Conservation (phyloP, 176 grass and related monocot species). For the bread wheat (Triticum aestivum) region DNA sequence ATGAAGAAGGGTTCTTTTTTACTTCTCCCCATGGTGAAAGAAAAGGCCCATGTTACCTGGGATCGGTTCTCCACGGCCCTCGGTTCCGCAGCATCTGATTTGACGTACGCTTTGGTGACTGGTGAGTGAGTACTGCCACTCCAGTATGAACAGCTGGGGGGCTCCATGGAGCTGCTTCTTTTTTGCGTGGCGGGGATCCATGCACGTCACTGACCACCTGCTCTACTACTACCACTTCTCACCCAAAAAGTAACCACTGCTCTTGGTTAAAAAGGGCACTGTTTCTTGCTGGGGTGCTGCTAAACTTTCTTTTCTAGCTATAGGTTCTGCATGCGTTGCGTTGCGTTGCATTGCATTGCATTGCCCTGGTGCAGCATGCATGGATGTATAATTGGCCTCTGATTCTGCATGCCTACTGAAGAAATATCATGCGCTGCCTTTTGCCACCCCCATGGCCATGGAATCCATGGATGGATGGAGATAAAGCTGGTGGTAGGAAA, state of each 20-base stretch:
- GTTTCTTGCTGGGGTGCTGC: background rate
- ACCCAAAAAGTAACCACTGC: background rate
- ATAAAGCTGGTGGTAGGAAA: constrained; percentile 27
- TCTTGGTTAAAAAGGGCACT: constrained; percentile 32
- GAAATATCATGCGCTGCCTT: constrained; percentile 34
- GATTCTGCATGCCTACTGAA: constrained; percentile 42
- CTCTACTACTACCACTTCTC: background rate
- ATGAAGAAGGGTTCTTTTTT: background rate
- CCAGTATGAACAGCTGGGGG: constrained; percentile 34
- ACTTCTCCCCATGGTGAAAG: constrained; percentile 11
- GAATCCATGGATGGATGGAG: background rate
- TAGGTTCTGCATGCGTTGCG: background rate
- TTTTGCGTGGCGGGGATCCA: constrained; percentile 55
- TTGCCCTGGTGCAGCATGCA: background rate
- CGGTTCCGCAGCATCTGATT: constrained; percentile 45
- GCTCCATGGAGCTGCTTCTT: constrained; percentile 37
- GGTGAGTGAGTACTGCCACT: background rate
- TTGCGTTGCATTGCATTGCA: background rate
- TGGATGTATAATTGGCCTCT: background rate
- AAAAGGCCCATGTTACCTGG: constrained; percentile 49
- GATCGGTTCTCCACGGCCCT: constrained; percentile 48
- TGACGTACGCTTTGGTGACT: constrained; percentile 40
- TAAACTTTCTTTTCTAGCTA: constrained; percentile 5
- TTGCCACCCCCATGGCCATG: constrained; percentile 8
- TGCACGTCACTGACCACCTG: constrained; percentile 37